phyloP scores from a whole-genome alignment of 139 green algal genomes.

The Micractinium sp. region DNA sequence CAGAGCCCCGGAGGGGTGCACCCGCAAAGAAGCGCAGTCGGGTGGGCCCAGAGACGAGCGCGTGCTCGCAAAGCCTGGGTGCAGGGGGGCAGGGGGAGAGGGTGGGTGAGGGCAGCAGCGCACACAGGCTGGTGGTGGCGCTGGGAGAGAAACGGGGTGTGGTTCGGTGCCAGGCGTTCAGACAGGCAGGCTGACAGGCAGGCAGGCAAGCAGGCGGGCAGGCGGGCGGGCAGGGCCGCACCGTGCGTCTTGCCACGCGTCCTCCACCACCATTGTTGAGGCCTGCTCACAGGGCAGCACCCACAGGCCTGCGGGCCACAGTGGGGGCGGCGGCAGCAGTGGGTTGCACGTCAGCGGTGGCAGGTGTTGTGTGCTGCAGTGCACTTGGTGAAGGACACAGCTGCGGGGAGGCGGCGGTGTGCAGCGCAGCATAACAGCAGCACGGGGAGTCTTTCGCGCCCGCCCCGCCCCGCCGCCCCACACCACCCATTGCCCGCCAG shows the following conservation, averaged over 20 bases:
- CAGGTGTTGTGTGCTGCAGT: neutral
- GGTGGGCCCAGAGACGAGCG: neutral
- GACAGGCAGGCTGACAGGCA: too few relatives aligned
- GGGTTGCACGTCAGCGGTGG: neutral
- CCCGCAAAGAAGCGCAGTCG: neutral
- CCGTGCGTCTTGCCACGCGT: neutral
- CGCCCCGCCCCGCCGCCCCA: too few relatives aligned
- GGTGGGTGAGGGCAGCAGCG: neutral
- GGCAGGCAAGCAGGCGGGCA: too few relatives aligned
- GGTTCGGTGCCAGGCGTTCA: neutral
- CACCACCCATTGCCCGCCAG: too few relatives aligned
- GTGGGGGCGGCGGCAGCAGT: too few relatives aligned
- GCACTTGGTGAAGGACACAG: neutral
- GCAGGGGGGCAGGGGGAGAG: neutral
- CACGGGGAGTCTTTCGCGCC: neutral
- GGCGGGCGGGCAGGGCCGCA: neutral
- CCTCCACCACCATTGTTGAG: neutral
- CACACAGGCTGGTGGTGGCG: neutral
- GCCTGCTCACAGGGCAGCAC: neutral
- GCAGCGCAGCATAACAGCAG: neutral
- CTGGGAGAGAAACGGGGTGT: neutral
- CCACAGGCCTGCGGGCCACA: neutral
- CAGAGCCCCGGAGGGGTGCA: neutral
- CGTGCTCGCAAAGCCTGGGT: neutral
- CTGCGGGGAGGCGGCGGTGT: neutral